Evolutionary conservation across 345 rosid genomes (phyloP).

Genomic region (Salix caprea): DNA sequence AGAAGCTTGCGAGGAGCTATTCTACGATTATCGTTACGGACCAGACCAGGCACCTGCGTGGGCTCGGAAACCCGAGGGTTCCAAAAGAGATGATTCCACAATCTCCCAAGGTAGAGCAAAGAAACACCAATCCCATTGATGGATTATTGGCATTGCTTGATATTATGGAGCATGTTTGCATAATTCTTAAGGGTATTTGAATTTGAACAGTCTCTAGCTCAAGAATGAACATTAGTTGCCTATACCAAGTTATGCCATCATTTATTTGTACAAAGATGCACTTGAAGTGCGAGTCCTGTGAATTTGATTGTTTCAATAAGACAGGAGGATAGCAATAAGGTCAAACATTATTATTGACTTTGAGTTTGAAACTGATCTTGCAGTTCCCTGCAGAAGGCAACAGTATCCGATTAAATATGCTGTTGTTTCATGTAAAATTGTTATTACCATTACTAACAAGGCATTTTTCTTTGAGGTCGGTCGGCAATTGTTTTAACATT

Average conservation of each 20-base stretch:
- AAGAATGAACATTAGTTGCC: neutral
- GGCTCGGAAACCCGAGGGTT: slow-evolving; percentile 95
- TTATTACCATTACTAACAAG: neutral
- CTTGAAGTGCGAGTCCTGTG: neutral
- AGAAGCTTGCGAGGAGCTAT: slow-evolving; percentile 91
- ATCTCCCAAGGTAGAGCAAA: slow-evolving; percentile 84
- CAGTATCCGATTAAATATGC: neutral
- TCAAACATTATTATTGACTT: slow-evolving; percentile 6
- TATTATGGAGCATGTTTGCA: neutral
- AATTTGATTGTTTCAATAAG: neutral
- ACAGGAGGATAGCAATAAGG: slow-evolving; percentile 16
- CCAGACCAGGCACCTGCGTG: slow-evolving; percentile 96
- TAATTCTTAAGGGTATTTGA: neutral
- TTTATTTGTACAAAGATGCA: slow-evolving; percentile 19
- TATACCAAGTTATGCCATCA: neutral
- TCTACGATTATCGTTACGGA: slow-evolving; percentile 93
- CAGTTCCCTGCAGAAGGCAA: neutral
- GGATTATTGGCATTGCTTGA: neutral
- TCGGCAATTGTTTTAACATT: neutral
- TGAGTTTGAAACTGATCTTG: slow-evolving; percentile 1
- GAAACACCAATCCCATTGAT: slow-evolving; percentile 94
- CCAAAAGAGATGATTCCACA: slow-evolving; percentile 69
- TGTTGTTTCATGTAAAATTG: neutral
- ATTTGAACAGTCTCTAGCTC: neutral
- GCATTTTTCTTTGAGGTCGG: neutral